Percentiles rank a stretch among this genome's conserved stretches.
phyloP scores from a whole-genome alignment of 2,329 filamentous ascomycete genomes.

The Coniochaeta sp. region DNA sequence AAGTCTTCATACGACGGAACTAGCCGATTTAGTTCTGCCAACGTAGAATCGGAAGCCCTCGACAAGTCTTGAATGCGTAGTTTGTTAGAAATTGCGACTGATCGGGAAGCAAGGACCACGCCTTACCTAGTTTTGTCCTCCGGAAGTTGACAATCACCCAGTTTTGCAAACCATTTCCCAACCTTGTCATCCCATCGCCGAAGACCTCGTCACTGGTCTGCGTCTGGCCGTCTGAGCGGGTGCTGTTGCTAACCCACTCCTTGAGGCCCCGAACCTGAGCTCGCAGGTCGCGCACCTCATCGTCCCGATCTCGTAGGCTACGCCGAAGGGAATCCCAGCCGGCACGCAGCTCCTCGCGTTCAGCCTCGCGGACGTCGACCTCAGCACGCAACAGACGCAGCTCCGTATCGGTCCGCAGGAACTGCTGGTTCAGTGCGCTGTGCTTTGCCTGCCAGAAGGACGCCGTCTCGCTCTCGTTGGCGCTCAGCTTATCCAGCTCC shows the following conservation, averaged over 20 bases:
- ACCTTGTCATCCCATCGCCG: slow-evolving; percentile 49
- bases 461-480: slow-evolving; percentile 47
- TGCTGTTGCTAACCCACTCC: slow-evolving; percentile 63
- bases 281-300: slow-evolving; percentile 46
- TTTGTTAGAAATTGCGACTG: not conserved
- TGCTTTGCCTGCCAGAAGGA: slow-evolving; percentile 53
- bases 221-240: slow-evolving; percentile 51
- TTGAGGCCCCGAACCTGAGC: slow-evolving; percentile 61
- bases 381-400: slow-evolving; percentile 43
- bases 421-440: slow-evolving; percentile 43
- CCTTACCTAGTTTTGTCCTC: slow-evolving; percentile 48
- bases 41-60: slow-evolving; percentile 29
- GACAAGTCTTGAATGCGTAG: slow-evolving; percentile 31
- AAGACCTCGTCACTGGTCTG: slow-evolving; percentile 62
- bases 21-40: slow-evolving; percentile 36
- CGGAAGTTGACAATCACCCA: slow-evolving; percentile 67
- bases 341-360: slow-evolving; percentile 41
- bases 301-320: slow-evolving; percentile 42
- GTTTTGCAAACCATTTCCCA: slow-evolving; percentile 64
- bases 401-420: slow-evolving; percentile 43
- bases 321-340: slow-evolving; percentile 39
- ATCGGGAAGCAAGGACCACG: not conserved
- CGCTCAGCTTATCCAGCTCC: slow-evolving; percentile 44
- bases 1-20: slow-evolving; percentile 53
- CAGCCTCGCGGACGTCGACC: slow-evolving; percentile 36